These are phyloP conservation scores for Solanum corneliomulleri DNA, from an alignment of 257 asterid genomes.

Conservation along the genomic window DNA sequence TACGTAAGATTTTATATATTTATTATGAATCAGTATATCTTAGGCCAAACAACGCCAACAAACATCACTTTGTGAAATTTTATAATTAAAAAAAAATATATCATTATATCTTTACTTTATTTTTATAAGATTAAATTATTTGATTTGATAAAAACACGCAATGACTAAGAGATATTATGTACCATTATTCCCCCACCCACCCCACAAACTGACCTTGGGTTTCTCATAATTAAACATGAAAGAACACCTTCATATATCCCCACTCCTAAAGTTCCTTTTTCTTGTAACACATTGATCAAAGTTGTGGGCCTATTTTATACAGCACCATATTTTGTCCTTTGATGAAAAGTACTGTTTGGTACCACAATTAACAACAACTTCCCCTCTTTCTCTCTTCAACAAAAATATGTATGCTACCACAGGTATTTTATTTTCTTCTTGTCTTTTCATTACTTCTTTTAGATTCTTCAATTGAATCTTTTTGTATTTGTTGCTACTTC, in stretches of 20 bases:
- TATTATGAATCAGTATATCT: background rate
- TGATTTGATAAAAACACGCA: background rate
- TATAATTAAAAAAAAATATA: background rate
- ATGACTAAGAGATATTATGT: background rate
- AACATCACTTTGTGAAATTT: background rate
- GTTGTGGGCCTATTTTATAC: background rate
- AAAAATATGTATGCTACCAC: background rate
- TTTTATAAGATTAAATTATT: too few species aligned
- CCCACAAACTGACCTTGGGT: constrained; percentile 2
- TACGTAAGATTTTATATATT: background rate
- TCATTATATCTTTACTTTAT: accelerated
- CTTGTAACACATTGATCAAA: background rate
- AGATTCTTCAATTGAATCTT: background rate
- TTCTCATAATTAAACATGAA: constrained; percentile 28
- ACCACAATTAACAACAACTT: background rate
- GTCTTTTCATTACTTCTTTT: background rate
- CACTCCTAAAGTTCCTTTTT: background rate
- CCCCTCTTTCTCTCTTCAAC: background rate
- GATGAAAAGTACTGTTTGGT: background rate
- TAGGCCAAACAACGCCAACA: background rate
- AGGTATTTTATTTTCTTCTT: background rate
- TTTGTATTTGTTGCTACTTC: background rate
- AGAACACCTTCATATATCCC: background rate
- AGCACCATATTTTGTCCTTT: constrained; percentile 13
- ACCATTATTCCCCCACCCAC: background rate